Conservation (phyloP, 2,329 filamentous ascomycete species). For the Penicillium sp. region DNA sequence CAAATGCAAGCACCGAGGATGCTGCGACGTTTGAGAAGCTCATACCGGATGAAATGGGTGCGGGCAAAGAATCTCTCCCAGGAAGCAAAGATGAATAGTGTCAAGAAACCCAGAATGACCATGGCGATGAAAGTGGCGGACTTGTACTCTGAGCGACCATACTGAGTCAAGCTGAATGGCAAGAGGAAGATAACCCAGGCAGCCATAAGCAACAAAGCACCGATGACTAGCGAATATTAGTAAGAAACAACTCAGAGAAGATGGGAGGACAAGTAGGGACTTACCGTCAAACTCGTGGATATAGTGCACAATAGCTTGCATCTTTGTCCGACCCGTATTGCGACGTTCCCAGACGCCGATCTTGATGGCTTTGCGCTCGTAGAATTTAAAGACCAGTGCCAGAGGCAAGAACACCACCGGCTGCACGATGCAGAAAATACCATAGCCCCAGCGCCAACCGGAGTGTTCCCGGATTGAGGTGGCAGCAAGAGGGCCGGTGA, state of each 20-base stretch:
- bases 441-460: slow-evolving; percentile 46
- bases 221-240: slow-evolving; percentile 26
- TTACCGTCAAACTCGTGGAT: slow-evolving; percentile 65
- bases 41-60: slow-evolving; percentile 28
- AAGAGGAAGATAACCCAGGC: slow-evolving; percentile 35
- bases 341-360: slow-evolving; percentile 55
- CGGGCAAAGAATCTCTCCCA: slow-evolving; percentile 28
- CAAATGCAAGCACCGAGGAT: slow-evolving; percentile 28
- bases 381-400: slow-evolving; percentile 58
- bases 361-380: slow-evolving; percentile 62
- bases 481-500: slow-evolving; percentile 59
- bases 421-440: slow-evolving; percentile 63
- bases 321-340: slow-evolving; percentile 50
- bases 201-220: slow-evolving; percentile 33
- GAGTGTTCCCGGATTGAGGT: slow-evolving; percentile 53
- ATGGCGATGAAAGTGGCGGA: slow-evolving; percentile 28
- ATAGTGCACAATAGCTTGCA: slow-evolving; percentile 59
- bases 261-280: no score
- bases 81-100: slow-evolving; percentile 22
- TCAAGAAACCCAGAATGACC: slow-evolving; percentile 20
- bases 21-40: slow-evolving; percentile 26
- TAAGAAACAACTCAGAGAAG: no score
- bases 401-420: slow-evolving; percentile 61
- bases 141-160: slow-evolving; percentile 27
- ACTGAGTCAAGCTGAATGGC: slow-evolving; percentile 32